Evolutionary conservation across 2,329 filamentous ascomycete genomes (phyloP), one percentile per base, ranked within the genome.

Genomic region (Colletotrichum lupini): DNA sequence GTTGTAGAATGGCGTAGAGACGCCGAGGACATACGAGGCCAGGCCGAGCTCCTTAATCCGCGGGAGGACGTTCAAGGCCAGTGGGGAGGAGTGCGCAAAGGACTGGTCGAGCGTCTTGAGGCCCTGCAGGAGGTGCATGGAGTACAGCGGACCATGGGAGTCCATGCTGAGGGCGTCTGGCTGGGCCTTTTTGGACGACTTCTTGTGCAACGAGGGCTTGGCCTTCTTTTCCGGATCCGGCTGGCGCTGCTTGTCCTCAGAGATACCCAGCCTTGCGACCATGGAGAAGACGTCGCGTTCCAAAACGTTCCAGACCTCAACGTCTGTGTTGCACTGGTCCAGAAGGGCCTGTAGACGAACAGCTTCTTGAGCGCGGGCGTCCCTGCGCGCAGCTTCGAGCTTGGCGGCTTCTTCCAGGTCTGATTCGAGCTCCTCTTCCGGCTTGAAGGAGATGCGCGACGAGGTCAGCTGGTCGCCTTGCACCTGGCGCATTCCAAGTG

Each of bases 1-100:
- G 78, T 93, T 92, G 84, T 94, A 95, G 55, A 95, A 89, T 0
- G 88, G 84, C 0, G 92, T 93, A 22, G 91, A 91, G 6, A 90
- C 92, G 60, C 93, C 93, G 0, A 96, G 87, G 7, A 94, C 91
- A 78, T 92, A 94, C 0, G 92, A 92, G 1, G 90, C 88, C 1
- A 93, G 87, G 1, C 93, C 93, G 0, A 94, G 85, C 57, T 87
- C 85, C 78, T 93, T 93, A 77, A 95, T 84, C 8, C 89, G 88
- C 0, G 93, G 92, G 0, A 95, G 84, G 30, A 95, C 81, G 57
- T 87, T 86, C 57, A 93, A 86, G 0, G 87, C 85, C 0, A 93
- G 84, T 0, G 87, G 85, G 1, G 93, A 95, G 0, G 89, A 83
- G 12, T 84, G 86, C 11, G 78, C 74, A 72, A 94, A 95, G 1